Conservation (phyloP, 352 stramenopile genomes). For the Globisporangium recalcitrans region DNA sequence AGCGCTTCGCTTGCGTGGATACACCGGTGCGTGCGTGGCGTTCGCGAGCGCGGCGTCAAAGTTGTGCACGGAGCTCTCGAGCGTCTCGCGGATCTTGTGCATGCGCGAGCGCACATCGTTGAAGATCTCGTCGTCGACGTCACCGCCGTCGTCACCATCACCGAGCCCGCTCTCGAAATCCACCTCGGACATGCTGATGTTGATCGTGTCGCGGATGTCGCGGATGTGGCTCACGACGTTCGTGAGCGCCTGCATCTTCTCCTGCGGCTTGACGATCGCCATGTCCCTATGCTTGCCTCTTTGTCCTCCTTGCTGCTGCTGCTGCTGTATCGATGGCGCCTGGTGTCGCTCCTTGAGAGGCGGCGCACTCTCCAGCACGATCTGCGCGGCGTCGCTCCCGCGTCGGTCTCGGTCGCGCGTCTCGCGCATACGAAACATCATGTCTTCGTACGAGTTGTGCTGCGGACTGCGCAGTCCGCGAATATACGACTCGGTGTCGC, state of each 20-base stretch:
- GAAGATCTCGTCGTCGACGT: conserved; percentile 30
- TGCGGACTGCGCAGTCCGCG: conserved; percentile 36
- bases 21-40: conserved; percentile 35
- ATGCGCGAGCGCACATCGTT: conserved; percentile 56
- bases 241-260: conserved; percentile 48
- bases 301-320: conserved; percentile 13
- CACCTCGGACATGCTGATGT: conserved; percentile 54
- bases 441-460: conserved; percentile 57
- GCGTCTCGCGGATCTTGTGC: conserved; percentile 44
- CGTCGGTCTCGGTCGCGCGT: conserved; percentile 36
- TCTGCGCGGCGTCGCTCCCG: conserved; percentile 28
- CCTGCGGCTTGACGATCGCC: conserved; percentile 25
- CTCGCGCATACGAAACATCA: conserved; percentile 55
- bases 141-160: conserved; percentile 16
- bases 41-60: conserved; percentile 44
- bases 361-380: conserved; percentile 11
- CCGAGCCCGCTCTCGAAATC: conserved; percentile 23
- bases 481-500: conserved; percentile 47
- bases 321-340: background rate
- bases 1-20: conserved; percentile 26
- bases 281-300: conserved; percentile 14
- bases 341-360: background rate
- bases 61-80: conserved; percentile 46
- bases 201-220: conserved; percentile 61
- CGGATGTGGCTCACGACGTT: conserved; percentile 63